Conservation (phyloP, 306 rosid species). For the Betula pendula region DNA sequence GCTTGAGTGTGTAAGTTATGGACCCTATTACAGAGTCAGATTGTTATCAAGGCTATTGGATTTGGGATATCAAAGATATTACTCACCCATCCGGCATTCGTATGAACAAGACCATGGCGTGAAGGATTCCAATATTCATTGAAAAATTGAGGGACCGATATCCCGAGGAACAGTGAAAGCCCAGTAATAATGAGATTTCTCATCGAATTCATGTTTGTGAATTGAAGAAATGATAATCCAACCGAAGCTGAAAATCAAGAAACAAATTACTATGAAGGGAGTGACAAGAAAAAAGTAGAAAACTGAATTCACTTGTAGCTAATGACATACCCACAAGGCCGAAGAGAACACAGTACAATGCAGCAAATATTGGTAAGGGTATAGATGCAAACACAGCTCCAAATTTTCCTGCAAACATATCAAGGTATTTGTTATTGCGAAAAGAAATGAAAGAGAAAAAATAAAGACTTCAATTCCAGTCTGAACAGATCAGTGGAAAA, state of each 20-base stretch:
- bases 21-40: not conserved
- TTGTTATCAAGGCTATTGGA: not conserved
- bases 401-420: conserved; percentile 66
- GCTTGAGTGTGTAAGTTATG: not conserved
- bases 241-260: conserved; percentile 68
- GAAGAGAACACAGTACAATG: conserved; percentile 78
- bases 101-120: conserved; percentile 72
- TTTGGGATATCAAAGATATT: not conserved
- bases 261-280: conserved; percentile 18
- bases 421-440: not conserved
- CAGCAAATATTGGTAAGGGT: conserved; percentile 87
- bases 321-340: conserved; percentile 81
- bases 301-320: conserved; percentile 12
- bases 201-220: conserved; percentile 95
- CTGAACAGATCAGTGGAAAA: conserved; percentile 1
- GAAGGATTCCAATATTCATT: conserved; percentile 55
- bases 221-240: conserved; percentile 92
- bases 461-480: not conserved
- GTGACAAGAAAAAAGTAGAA: not conserved
- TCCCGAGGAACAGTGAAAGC: conserved; percentile 83
- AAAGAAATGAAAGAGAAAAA: not conserved
- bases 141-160: conserved; percentile 88
- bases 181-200: conserved; percentile 92
- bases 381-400: conserved; percentile 99
- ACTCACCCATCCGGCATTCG: conserved; percentile 91